Evolutionary conservation across 768 basidiomycete species (phyloP).

Genomic region (Flagelloscypha sp.): DNA sequence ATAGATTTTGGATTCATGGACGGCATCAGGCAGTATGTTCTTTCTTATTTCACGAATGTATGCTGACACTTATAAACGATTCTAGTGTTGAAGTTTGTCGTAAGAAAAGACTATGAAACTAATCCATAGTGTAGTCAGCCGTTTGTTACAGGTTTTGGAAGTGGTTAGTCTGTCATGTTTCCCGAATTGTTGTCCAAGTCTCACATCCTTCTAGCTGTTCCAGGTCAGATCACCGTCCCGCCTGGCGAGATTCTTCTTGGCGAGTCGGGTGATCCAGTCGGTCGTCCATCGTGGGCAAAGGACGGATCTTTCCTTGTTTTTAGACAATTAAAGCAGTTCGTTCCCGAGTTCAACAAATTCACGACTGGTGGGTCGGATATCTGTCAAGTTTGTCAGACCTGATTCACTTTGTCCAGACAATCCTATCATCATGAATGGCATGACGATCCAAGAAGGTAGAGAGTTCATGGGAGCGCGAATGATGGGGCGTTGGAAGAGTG

Average conservation of each 20-base stretch:
- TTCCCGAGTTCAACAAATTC: constrained; percentile 24
- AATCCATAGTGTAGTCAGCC: too few relatives aligned
- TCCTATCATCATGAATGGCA: constrained; percentile 9
- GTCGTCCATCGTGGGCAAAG: constrained; percentile 13
- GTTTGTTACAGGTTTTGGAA: too few relatives aligned
- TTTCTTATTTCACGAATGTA: constrained; percentile 11
- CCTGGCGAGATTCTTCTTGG: constrained; percentile 18
- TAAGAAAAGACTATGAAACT: too few relatives aligned
- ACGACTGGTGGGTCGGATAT: too few relatives aligned
- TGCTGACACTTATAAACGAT: too few relatives aligned
- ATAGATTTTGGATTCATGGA: constrained; percentile 19
- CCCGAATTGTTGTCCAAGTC: too few relatives aligned
- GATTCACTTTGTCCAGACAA: too few relatives aligned
- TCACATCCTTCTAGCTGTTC: constrained; percentile 9
- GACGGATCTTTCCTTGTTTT: constrained; percentile 27
- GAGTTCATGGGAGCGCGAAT: constrained; percentile 24
- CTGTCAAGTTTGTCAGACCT: too few relatives aligned
- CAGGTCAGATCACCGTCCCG: constrained; percentile 13
- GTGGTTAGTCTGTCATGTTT: too few relatives aligned
- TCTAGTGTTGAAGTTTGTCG: too few relatives aligned
- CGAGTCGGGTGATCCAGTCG: constrained; percentile 15
- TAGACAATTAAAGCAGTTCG: constrained; percentile 24
- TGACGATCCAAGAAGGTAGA: constrained; percentile 17
- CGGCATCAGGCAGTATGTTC: constrained; percentile 16
- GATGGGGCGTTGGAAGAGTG: constrained; percentile 26